Evolutionary conservation across 208 protist species (phyloP), one percentile per base, ranked within the genome.

Genomic region (Trypanosoma vivax): DNA sequence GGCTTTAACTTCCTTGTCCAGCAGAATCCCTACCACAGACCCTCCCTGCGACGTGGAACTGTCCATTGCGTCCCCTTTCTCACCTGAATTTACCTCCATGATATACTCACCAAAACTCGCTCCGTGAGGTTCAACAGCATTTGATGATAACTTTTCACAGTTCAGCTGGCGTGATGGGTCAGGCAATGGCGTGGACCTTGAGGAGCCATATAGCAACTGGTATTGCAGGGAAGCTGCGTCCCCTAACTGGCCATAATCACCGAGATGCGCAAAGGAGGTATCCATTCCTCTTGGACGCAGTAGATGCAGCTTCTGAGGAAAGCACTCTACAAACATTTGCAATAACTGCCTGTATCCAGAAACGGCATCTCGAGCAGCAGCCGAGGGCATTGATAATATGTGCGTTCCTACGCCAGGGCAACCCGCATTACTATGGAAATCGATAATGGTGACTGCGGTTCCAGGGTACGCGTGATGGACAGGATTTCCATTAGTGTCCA

Each of bases 241-340:
- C 27, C 60, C 43, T 25, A 91, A 55, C 50, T 94, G 88, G 0
- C 88, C 88, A 68, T 95, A 95, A 59, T 92, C 80, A 23, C 88
- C 88, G 14, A 95, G 70, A 47, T 95, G 82, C 11, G 61, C 35
- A 64, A 92, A 92, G 5, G 67, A 73, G 19, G 77, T 67, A 39
- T 92, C 75, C 70, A 85, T 81, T 3, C 84, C 84, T 5, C 82
- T 63, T 28, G 88, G 88, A 27, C 76, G 71, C 46, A 95, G 68
- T 43, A 78, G 73, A 62, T 79, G 50, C 33, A 92, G 65, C 29
- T 74, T 73, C 7, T 28, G 41, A 19, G 79, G 70, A 59, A 89
- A 95, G 29, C 70, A 65, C 51, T 92, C 84, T 5, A 88, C 69
- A 57, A 79, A 95, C 80, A 81, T 89, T 66, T 95, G 88, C 16